These are phyloP conservation scores for Prototheca wickerhamii DNA, from an alignment of 163 green algal genomes.

Conservation along the genomic window DNA sequence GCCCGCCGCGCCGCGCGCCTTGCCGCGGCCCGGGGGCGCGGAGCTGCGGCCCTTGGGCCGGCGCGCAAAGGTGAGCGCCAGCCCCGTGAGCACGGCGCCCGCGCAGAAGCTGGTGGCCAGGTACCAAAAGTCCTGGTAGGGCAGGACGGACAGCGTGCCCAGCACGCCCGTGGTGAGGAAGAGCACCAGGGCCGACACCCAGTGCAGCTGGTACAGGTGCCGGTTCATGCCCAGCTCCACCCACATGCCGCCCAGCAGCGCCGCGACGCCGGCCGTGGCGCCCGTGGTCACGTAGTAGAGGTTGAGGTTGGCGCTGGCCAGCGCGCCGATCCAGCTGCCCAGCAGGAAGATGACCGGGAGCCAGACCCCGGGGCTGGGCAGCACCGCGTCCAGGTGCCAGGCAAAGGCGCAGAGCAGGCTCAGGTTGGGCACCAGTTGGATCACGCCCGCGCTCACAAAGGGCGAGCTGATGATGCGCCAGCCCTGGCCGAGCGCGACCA, in stretches of 20 bases:
- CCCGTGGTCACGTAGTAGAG: constrained; percentile 27
- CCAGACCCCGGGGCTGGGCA: constrained; percentile 6
- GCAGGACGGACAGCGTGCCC: constrained; percentile 25
- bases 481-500: constrained; percentile 21
- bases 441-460: constrained; percentile 38
- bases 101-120: not conserved
- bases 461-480: constrained; percentile 34
- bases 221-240: constrained; percentile 32
- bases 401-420: constrained; percentile 33
- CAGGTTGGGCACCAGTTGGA: constrained; percentile 29
- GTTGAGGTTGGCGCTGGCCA: constrained; percentile 34
- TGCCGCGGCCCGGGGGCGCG: not conserved
- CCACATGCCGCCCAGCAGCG: constrained; percentile 27
- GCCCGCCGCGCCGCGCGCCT: not conserved
- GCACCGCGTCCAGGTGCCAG: constrained; percentile 14
- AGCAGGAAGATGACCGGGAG: constrained; percentile 29
- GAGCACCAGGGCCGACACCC: constrained; percentile 17
- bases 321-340: constrained; percentile 12
- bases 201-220: constrained; percentile 12
- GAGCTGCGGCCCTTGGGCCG: too few relatives aligned
- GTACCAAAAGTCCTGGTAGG: constrained; percentile 31
- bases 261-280: constrained; percentile 27
- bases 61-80: not conserved
- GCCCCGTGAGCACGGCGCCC: constrained; percentile 9
- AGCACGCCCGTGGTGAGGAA: constrained; percentile 17